Conservation (phyloP, 495 filamentous ascomycete species). For the Astrothelium subdiscretum region DNA sequence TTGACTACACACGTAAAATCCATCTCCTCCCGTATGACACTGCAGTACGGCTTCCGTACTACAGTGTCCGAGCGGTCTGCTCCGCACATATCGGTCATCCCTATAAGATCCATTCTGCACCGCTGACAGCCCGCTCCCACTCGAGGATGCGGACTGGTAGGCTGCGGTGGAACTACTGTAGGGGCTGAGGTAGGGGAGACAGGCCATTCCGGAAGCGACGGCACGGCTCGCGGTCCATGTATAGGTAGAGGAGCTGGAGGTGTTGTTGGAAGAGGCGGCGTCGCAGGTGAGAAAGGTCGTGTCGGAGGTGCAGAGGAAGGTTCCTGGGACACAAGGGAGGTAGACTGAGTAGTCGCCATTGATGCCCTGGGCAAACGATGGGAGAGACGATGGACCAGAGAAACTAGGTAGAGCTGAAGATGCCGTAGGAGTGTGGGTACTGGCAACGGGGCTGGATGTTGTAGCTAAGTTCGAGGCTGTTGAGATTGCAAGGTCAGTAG, state of each 20-base stretch:
- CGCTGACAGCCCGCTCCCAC: constrained; percentile 10
- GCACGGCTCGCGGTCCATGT: constrained; percentile 15
- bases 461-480: too few species aligned
- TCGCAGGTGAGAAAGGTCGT: constrained; percentile 22
- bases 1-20: constrained; percentile 15
- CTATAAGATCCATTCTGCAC: constrained; percentile 15
- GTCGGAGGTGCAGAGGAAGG: constrained; percentile 23
- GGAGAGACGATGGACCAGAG: neutral
- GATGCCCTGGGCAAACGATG: constrained; percentile 10
- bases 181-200: constrained; percentile 14
- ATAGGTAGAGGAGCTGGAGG: neutral
- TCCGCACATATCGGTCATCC: constrained; percentile 15
- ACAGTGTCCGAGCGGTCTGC: constrained; percentile 11
- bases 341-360: constrained; percentile 12
- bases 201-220: constrained; percentile 22
- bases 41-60: constrained; percentile 3
- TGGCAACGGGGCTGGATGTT: constrained; percentile 2
- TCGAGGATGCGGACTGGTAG: neutral
- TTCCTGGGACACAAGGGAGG: constrained; percentile 24
- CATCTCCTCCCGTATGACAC: constrained; percentile 9
- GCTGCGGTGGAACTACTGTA: constrained; percentile 2
- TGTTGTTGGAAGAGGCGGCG: constrained; percentile 1
- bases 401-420: constrained; percentile 1
- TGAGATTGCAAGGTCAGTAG: neutral
- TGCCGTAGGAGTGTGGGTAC: neutral